Evolutionary conservation across 2,329 filamentous ascomycete genomes (phyloP), one percentile per base, ranked within the genome.

Genomic region (Periconia macrospinosa): DNA sequence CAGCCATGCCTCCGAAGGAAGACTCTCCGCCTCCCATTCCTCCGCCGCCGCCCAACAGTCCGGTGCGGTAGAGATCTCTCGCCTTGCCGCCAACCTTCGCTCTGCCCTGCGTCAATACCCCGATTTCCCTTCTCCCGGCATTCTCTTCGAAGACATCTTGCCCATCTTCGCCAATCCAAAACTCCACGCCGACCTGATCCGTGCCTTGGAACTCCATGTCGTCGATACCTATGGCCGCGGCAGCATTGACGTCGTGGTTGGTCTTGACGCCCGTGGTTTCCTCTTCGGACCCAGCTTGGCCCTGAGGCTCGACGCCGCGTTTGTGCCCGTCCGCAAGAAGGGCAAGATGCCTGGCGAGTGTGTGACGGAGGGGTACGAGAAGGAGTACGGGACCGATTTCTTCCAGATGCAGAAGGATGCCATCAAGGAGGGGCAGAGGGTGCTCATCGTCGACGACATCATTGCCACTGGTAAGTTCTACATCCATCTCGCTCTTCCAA

Each of bases 91-190:
- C 79, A 88, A 74, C 77, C 83, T 92, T 81, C 82, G 86, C 71
- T 77, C 79, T 63, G 85, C 88, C 55, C 85, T 97, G 65, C 90
- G 90, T 76, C 87, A 92, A 75, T 96, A 91, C 79, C 86, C 87
- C 69, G 91, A 97, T 81, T 97, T 97, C 79, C 93, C 93, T 55
- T 87, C 89, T 62, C 87, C 89, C 44, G 93, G 94, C 75, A 93
- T 99, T 72, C 83, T 96, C 69, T 99, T 99, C 78, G 91, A 97
- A 80, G 94, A 99, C 74, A 97, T 99, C 78, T 88, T 99, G 76
- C 94, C 94, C 57, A 88, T 97, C 72, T 97, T 99, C 81, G 86
- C 90, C 73, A 83, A 91, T 70, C 86, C 87, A 51, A 71, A 75
- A 48, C 81, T 90, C 57, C 93, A 97, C 78, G 81, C 84, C 63